Evolutionary conservation across 257 asterid genomes (phyloP), one percentile per base, ranked within the genome.

Genomic region (Gentiana straminea): DNA sequence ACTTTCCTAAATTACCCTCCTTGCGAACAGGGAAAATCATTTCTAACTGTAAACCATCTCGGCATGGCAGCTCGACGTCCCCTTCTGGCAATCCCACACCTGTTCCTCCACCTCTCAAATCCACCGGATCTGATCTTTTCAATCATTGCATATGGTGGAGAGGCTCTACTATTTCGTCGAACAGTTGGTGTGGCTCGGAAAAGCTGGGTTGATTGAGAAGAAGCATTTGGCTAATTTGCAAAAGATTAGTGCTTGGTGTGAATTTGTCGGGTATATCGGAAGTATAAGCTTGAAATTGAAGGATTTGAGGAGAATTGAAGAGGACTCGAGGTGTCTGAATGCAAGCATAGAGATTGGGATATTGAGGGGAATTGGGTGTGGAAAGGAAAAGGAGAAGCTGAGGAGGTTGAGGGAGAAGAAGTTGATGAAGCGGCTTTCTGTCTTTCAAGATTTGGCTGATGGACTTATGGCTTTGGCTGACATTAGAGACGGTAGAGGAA

Each of bases 391-490:
- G 68, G 86, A 68, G 61, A 81, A 47, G 81, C 57, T 90, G 71
- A 58, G 72, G 80, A 79, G 64, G 54, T 59, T 86, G 89, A 79
- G 77, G 59, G 81, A 77, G 84, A 91, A 91, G 92, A 91, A 82
- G 75, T 34, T 65, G 70, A 64, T 78, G 95, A 91, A 84, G 80
- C 70, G 81, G 79, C 79, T 91, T 5, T 84, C 96, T 12, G 72
- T 83, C 13, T 68, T 79, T 63, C 96, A 91, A 71, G 96, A 91
- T 68, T 70, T 91, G 55, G 96, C 95, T 1, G 98, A 91, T 63
- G 96, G 74, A 4, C 62, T 87, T 47, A 87, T 91, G 98, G 92
- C 96, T 13, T 52, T 84, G 64, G 96, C 84, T 11, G 98, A 91
- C 68, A 79, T 87, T 52, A 63, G 90, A 9, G 98, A 82, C 52